These are phyloP conservation scores for Epichloe scottii DNA, from an alignment of 2,329 filamentous ascomycete genomes.

Conservation along the genomic window DNA sequence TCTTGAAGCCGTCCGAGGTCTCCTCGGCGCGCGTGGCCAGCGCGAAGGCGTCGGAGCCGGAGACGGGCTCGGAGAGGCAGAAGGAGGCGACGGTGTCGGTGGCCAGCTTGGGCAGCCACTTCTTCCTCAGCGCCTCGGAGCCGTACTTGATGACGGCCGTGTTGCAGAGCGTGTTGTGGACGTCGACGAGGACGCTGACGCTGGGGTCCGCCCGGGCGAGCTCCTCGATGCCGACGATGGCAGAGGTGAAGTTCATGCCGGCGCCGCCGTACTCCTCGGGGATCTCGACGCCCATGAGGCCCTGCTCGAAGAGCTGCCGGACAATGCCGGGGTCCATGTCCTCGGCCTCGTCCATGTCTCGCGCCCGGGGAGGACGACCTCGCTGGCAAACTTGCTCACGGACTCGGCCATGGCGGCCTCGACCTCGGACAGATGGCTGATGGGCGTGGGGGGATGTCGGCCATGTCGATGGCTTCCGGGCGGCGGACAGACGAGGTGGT, in stretches of 20 bases:
- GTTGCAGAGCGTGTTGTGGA: constrained; percentile 97
- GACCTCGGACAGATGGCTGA: constrained; percentile 82
- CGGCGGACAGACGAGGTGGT: constrained; percentile 42
- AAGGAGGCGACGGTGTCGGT: constrained; percentile 86
- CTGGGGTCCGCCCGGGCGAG: constrained; percentile 86
- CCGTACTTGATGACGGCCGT: constrained; percentile 83
- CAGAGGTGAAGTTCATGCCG: constrained; percentile 97
- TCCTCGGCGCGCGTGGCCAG: constrained; percentile 81
- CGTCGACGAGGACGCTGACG: constrained; percentile 89
- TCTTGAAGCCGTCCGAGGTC: constrained; percentile 70
- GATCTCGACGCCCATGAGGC: constrained; percentile 94
- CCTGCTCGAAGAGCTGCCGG: constrained; percentile 92
- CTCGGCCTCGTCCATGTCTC: constrained; percentile 97
- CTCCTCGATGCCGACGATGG: constrained; percentile 95
- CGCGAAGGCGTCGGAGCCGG: constrained; percentile 91
- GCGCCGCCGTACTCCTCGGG: constrained; percentile 94
- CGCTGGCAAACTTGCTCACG: constrained; percentile 81
- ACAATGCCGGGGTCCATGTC: constrained; percentile 79
- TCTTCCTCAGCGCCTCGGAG: constrained; percentile 63
- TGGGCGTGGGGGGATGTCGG: constrained; percentile 80
- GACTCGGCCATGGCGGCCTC: constrained; percentile 82
- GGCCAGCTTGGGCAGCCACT: constrained; percentile 79
- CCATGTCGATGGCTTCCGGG: constrained; percentile 43
- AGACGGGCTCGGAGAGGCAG: constrained; percentile 84
- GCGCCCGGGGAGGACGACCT: constrained; percentile 78